phyloP scores from a whole-genome alignment of 257 asterid genomes.

The Nicotiana tabacum region DNA sequence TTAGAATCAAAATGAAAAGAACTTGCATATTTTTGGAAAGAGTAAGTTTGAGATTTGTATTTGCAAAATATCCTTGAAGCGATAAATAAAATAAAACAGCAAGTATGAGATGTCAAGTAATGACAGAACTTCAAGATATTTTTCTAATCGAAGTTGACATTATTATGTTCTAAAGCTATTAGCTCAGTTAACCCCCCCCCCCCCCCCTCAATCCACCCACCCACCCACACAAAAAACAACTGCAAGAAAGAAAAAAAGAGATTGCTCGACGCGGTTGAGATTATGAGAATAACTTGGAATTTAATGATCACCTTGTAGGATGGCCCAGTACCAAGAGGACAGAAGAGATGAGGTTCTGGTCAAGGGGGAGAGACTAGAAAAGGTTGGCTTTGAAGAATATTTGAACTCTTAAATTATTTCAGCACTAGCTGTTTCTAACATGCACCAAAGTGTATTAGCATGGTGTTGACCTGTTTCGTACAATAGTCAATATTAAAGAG shows the following conservation, averaged over 20 bases:
- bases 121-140: neutral
- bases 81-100: neutral
- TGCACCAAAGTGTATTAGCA: neutral
- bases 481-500: neutral
- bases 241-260: neutral
- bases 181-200: neutral
- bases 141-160: neutral
- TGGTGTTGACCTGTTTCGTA: neutral
- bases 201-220: no score
- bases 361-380: slow-evolving; percentile 66
- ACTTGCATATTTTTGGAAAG: neutral
- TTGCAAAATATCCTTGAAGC: neutral
- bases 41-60: neutral
- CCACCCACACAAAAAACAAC: no score
- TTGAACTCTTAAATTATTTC: slow-evolving; percentile 33
- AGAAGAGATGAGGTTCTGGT: slow-evolving; percentile 73
- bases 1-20: neutral
- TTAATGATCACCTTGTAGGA: slow-evolving; percentile 30
- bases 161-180: neutral
- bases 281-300: neutral
- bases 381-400: slow-evolving; percentile 80
- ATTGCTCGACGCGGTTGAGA: neutral
- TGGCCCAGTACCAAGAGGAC: slow-evolving; percentile 86
- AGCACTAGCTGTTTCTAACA: neutral
- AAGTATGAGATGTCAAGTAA: neutral